Evolutionary conservation across 1,284 basidiomycete species (phyloP), one percentile per base, ranked within the genome.

Genomic region (Melanopsichium pennsylvanicum): DNA sequence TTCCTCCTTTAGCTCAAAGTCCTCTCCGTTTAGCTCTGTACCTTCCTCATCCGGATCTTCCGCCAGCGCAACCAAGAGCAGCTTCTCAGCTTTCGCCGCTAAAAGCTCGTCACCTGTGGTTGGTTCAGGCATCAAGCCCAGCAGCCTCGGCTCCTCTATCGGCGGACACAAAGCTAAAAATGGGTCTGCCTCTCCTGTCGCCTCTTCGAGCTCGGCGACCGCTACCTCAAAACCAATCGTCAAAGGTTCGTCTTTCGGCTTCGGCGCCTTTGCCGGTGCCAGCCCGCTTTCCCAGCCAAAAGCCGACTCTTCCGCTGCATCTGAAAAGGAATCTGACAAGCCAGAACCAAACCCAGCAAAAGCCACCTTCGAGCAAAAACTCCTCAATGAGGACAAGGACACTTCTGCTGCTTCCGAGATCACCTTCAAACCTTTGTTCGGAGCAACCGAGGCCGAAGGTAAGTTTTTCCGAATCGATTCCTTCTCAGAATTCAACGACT

Each of bases 261-360:
- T 76, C 25, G 73, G 74, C 19, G 70, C 74, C 12, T 76, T 76
- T 36, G 69, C 70, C 2, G 60, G 60, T 5, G 58, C 66, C 6
- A 68, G 56, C 23, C 67, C 67, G 11, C 56, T 75, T 18, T 46
- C 63, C 22, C 59, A 70, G 40, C 37, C 64, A 32, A 68, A 61
- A 25, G 29, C 45, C 11, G 33, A 36, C 13, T 37, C 52, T 37
- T 36, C 60, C 32, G 25, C 54, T 10, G 40, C 45, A 6, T 36
- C 48, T 10, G 31, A 43, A 23, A 50, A 45, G 18, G 39, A 56
- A 23, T 15, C 52, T 25, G 42, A 50, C 11, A 40, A 45, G 18
- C 26, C 54, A 1, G 19, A 57, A 23, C 19, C 48, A 2, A 22
- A 33, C 27, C 35, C 41, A 13, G 44, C 47, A 26, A 70, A 60